Evolutionary conservation across 2,329 filamentous ascomycete species (phyloP).

Genomic region (Aspergillus latus): DNA sequence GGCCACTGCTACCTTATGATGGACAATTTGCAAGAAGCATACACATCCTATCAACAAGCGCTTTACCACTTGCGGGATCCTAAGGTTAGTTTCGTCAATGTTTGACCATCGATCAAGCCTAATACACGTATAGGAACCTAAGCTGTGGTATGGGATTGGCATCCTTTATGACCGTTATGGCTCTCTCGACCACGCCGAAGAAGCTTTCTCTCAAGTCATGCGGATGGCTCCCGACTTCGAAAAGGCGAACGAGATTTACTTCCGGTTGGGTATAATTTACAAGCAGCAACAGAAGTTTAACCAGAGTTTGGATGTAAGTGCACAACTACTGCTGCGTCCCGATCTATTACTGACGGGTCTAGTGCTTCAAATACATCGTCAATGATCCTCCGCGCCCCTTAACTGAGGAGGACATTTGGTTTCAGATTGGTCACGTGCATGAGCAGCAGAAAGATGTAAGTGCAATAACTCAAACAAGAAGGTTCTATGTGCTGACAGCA

Average conservation of each 20-base stretch:
- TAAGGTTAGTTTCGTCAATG: slow-evolving; percentile 62
- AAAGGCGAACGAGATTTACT: slow-evolving; percentile 99
- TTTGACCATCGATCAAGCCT: neutral
- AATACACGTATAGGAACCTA: slow-evolving; percentile 68
- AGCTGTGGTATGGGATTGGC: slow-evolving; percentile 97
- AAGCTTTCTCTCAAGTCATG: slow-evolving; percentile 98
- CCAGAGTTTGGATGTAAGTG: slow-evolving; percentile 81
- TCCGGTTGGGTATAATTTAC: slow-evolving; percentile 98
- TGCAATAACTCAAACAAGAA: slow-evolving; percentile 24
- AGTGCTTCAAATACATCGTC: slow-evolving; percentile 99
- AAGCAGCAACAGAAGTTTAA: slow-evolving; percentile 95
- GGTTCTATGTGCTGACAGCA: slow-evolving; percentile 31
- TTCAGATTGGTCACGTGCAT: slow-evolving; percentile 98
- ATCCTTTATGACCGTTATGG: slow-evolving; percentile 97
- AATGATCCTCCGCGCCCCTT: slow-evolving; percentile 85
- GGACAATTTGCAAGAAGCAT: slow-evolving; percentile 95
- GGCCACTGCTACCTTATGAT: slow-evolving; percentile 99
- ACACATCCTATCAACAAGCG: slow-evolving; percentile 93
- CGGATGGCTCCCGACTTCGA: slow-evolving; percentile 96
- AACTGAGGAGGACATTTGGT: slow-evolving; percentile 98
- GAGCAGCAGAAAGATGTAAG: slow-evolving; percentile 98
- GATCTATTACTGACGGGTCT: slow-evolving; percentile 16
- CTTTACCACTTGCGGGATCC: slow-evolving; percentile 89
- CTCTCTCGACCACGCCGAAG: slow-evolving; percentile 93
- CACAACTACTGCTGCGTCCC: neutral